phyloP scores from a whole-genome alignment of 495 filamentous ascomycete genomes.

The Talaromyces thailandensis region DNA sequence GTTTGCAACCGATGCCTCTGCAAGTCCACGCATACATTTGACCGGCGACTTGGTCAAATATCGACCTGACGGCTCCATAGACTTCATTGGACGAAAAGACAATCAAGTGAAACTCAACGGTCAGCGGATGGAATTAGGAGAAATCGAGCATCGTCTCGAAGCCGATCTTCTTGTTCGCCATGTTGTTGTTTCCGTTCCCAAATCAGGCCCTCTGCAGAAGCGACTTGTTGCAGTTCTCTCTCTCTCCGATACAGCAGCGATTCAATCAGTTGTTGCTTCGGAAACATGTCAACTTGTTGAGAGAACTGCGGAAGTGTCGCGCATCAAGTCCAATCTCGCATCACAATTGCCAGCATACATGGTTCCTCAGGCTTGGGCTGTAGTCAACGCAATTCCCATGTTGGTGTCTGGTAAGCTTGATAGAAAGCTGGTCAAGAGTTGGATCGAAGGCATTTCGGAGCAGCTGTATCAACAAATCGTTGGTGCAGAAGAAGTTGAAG shows the following conservation, averaged over 20 bases:
- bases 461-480: slow-evolving; percentile 28
- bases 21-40: slow-evolving; percentile 28
- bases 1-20: slow-evolving; percentile 15
- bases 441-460: slow-evolving; percentile 33
- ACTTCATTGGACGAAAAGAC: slow-evolving; percentile 52
- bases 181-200: slow-evolving; percentile 38
- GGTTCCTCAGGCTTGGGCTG: slow-evolving; percentile 38
- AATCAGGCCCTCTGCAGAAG: slow-evolving; percentile 25
- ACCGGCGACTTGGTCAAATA: slow-evolving; percentile 47
- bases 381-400: slow-evolving; percentile 35
- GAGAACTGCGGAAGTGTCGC: slow-evolving; percentile 17
- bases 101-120: slow-evolving; percentile 61
- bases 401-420: slow-evolving; percentile 42
- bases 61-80: slow-evolving; percentile 41
- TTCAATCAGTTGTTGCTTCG: slow-evolving; percentile 22
- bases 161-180: slow-evolving; percentile 28
- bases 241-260: slow-evolving; percentile 20
- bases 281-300: slow-evolving; percentile 28
- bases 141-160: slow-evolving; percentile 34
- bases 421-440: slow-evolving; percentile 33
- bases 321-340: slow-evolving; percentile 29
- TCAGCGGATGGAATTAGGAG: slow-evolving; percentile 56
- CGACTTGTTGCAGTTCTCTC: slow-evolving; percentile 36
- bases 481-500: slow-evolving; percentile 26
- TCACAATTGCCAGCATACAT: slow-evolving; percentile 36